Evolutionary conservation across 73 alveolate species (phyloP), one percentile per base, ranked within the genome.

Genomic region (Paramecium biaurelia): DNA sequence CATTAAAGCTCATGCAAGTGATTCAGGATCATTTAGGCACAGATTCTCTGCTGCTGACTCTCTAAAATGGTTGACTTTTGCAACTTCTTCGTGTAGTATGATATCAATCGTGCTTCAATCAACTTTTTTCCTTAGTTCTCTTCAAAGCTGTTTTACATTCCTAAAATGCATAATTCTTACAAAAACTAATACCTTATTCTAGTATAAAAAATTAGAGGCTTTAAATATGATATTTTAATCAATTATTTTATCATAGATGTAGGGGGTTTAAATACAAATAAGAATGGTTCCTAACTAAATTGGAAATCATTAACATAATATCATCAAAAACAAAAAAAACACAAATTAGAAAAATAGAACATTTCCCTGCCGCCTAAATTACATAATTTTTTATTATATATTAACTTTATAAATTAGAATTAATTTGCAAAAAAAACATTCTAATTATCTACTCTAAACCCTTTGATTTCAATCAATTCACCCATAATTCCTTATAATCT

Each of bases 171-270:
- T 72, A 72, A n/a, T 72, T 72, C 67, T 34, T 35, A 72, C 86
- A 72, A 72, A 72, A 63, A 72, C 37, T 35, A 72, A 72, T 72
- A 72, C 86, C 86, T 72, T 72, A 32, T 72, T 72, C 58, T 63
- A 63, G 84, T 72, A 72, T 72, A 72, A 72, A 72, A 72, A 72
- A 14, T 35, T 72, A 72, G 58, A 72, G 58, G 57, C 58, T 72
- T 72, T 72, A 72, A 72, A 72, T 35, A 72, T 72, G 86, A 72
- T 72, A 72, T 72, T 72, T 72, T 72, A 72, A 72, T 72, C 84
- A 63, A 63, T 63, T 63, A 63, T 63, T 63, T 63, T 3, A 63
- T 53, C 68, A 53, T 15, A 1, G 11, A 53, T 53, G 32, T 18
- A 53, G 68, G 68, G 68, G 68, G 68, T 53, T 53, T 53, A 53